Conservation (phyloP, 768 basidiomycete species). For the Lactifluus piperatus region DNA sequence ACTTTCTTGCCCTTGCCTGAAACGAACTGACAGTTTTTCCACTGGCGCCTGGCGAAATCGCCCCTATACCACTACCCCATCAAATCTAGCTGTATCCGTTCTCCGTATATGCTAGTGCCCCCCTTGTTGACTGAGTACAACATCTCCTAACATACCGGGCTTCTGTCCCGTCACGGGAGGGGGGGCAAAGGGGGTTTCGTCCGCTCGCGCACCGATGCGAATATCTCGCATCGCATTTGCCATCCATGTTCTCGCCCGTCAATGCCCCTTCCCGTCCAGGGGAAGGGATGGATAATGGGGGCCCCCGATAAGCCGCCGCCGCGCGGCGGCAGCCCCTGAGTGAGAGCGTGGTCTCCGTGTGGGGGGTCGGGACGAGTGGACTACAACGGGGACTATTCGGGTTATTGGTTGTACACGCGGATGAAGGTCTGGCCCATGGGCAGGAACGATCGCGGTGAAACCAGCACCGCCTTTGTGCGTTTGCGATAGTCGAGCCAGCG, state of each 20-base stretch:
- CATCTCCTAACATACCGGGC: not conserved
- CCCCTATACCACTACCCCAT: conserved; percentile 1
- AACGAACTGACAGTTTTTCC: not conserved
- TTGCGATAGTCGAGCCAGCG: not conserved
- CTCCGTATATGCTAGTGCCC: not conserved
- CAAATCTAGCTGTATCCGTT: not conserved
- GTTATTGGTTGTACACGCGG: not conserved
- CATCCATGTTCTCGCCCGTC: not conserved
- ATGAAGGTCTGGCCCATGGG: not conserved
- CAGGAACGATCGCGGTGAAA: conserved; percentile 7
- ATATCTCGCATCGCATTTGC: not conserved
- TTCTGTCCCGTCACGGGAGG: not conserved
- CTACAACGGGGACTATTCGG: not conserved
- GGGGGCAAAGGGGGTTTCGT: too few species aligned
- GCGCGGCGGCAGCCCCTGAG: not conserved
- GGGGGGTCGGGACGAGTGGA: not conserved
- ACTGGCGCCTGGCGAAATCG: not conserved
- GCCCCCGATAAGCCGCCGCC: not conserved
- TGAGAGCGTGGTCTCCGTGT: not conserved
- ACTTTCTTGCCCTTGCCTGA: not conserved
- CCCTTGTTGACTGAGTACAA: not conserved
- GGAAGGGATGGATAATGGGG: not conserved
- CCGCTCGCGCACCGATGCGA: not conserved
- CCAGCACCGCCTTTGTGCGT: not conserved
- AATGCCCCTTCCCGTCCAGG: not conserved